These are phyloP conservation scores for Termitomyces sp. DNA, from an alignment of 768 basidiomycete species.

Conservation along the genomic window DNA sequence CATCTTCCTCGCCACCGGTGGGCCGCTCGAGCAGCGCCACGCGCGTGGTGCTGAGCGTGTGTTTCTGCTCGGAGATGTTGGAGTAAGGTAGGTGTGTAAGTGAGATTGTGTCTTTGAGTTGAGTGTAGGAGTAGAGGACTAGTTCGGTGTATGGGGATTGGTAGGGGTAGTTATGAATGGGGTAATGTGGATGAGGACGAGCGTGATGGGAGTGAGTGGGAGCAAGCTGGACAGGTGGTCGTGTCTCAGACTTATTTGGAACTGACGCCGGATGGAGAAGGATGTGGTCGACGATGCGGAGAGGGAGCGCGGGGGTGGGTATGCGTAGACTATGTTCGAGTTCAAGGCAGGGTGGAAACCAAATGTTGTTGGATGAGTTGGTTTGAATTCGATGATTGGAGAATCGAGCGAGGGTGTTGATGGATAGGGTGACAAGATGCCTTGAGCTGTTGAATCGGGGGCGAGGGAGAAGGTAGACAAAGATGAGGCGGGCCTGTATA, in stretches of 20 bases:
- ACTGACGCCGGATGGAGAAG: too few relatives aligned
- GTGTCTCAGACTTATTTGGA: slow-evolving; percentile 33
- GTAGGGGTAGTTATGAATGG: slow-evolving; percentile 34
- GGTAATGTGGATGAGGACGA: slow-evolving; percentile 39
- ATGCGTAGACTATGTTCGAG: too few relatives aligned
- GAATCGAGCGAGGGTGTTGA: slow-evolving; percentile 34
- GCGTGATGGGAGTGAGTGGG: slow-evolving; percentile 13
- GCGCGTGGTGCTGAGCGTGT: slow-evolving; percentile 44
- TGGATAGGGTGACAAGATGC: slow-evolving; percentile 26
- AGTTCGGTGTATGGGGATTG: slow-evolving; percentile 53
- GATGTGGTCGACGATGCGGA: too few relatives aligned
- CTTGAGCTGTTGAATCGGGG: slow-evolving; percentile 46
- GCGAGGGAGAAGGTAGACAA: slow-evolving; percentile 45
- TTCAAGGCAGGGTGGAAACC: too few relatives aligned
- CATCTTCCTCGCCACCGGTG: slow-evolving; percentile 75
- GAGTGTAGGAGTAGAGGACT: slow-evolving; percentile 83
- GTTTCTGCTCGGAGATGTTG: slow-evolving; percentile 42
- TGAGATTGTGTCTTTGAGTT: slow-evolving; percentile 68
- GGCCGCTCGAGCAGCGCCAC: slow-evolving; percentile 44
- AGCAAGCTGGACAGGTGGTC: slow-evolving; percentile 39
- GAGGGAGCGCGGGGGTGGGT: slow-evolving; percentile 30
- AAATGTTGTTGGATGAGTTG: too few relatives aligned
- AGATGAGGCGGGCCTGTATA: slow-evolving; percentile 39
- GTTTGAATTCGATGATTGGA: slow-evolving; percentile 30
- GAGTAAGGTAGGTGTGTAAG: slow-evolving; percentile 41